Evolutionary conservation across 148 eudicot species (phyloP).

Genomic region (Rhododendron molle): DNA sequence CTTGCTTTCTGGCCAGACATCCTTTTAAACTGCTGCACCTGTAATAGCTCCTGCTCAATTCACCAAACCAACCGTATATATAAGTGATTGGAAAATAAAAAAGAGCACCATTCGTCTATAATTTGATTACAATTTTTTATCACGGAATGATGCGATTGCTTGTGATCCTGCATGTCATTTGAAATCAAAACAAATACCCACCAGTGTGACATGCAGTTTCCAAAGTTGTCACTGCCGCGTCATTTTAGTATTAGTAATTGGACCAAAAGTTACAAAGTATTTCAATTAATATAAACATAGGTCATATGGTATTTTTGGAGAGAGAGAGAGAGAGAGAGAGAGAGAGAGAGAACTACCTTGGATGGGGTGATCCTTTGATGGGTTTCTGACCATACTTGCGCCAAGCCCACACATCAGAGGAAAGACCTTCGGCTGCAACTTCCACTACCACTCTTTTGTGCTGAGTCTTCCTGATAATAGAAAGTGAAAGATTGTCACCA

Average conservation of each 20-base stretch:
- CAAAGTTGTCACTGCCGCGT: no score
- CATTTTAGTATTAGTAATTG: no score
- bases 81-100: background rate
- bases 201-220: background rate
- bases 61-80: background rate
- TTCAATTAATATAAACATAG: no score
- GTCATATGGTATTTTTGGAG: no score
- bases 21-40: constrained; percentile 71
- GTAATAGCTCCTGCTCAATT: constrained; percentile 59
- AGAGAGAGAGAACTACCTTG: constrained; percentile 43
- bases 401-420: constrained; percentile 77
- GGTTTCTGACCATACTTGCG: constrained; percentile 84
- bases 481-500: background rate
- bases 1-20: constrained; percentile 79
- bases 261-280: no score
- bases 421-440: constrained; percentile 32
- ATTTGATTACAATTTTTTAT: background rate
- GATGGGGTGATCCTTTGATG: constrained; percentile 85
- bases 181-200: background rate
- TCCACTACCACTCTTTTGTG: constrained; percentile 39
- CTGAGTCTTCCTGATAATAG: constrained; percentile 45
- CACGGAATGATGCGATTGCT: background rate
- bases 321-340: constrained; percentile 7
- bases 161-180: background rate
- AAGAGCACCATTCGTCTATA: no score